Evolutionary conservation across 2,329 filamentous ascomycete species (phyloP), one percentile per base, ranked within the genome.

Genomic region (Parastagonospora nodorum): DNA sequence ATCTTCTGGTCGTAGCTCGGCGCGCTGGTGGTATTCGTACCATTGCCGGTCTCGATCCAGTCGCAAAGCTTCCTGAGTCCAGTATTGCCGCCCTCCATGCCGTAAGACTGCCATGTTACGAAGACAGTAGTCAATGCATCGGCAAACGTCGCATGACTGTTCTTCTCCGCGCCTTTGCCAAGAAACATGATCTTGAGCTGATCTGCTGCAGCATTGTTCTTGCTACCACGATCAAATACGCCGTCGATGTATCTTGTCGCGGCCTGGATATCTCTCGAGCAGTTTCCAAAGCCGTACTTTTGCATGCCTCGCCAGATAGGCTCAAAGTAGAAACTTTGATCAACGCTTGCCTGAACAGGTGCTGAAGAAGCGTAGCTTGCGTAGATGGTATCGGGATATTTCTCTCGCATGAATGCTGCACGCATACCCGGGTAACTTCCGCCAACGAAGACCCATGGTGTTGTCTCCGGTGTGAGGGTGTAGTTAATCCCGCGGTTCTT

Each of bases 321-420:
- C 16, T 82, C 79, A 45, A 73, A 82, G 60, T 82, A 83, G 19
- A 74, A 66, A n/a, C 74, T 75, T 75, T 81, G 80, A 50, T 82
- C 74, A 12, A 78, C 59, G 6, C 66, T 70, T 2, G 79, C 79
- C 57, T 84, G 67, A 0, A 80, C 75, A 0, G 72, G 72, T 0
- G 73, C 72, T 4, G 72, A 74, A 6, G 72, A 71, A 10, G 72
- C 71, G 39, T 63, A 75, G 2, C 62, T 53, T 3, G 72, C 72
- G 50, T 65, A 71, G 16, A 75, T 74, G 7, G 71, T 74, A 4
- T 74, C 63, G 0, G 73, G 73, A 45, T 75, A 75, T 50, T 64
- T 63, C 32, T 73, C 59, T 6, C 73, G 71, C 63, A 75, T 65
- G 53, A 73, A 74, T 4, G 72, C 73, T 6, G 72, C 72, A 8